A percentile compares a stretch with the other conserved stretches of the same genome.
These are phyloP conservation scores for Cladosporium sp. DNA, from an alignment of 2,329 filamentous ascomycete genomes.

Conservation along the genomic window DNA sequence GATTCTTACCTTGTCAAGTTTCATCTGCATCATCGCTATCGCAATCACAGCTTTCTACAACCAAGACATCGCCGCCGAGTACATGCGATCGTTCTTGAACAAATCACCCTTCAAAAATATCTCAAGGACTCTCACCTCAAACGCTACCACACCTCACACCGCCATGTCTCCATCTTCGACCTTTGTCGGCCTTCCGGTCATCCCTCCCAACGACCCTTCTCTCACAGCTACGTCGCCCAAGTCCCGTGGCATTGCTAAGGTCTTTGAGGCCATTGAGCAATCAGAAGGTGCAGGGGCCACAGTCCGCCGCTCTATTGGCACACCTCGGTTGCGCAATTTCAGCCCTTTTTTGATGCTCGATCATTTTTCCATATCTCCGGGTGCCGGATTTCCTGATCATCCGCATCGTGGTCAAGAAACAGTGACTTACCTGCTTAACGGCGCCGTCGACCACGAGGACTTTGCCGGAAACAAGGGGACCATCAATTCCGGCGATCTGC, in stretches of 20 bases:
- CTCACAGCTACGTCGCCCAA: conserved; percentile 55
- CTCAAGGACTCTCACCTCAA: conserved; percentile 22
- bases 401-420: conserved; percentile 76
- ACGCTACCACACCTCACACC: conserved; percentile 27
- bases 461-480: conserved; percentile 82
- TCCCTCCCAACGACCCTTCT: conserved; percentile 37
- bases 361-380: conserved; percentile 74
- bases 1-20: conserved; percentile 31
- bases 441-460: conserved; percentile 85
- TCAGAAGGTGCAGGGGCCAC: conserved; percentile 81
- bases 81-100: conserved; percentile 36
- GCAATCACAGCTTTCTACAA: conserved; percentile 22
- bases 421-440: conserved; percentile 83
- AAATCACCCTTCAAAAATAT: conserved; percentile 22
- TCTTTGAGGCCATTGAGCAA: conserved; percentile 79
- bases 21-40: conserved; percentile 38
- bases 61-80: conserved; percentile 24
- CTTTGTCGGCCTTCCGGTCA: conserved; percentile 46
- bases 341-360: conserved; percentile 95
- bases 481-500: conserved; percentile 79
- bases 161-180: conserved; percentile 26
- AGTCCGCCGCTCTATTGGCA: conserved; percentile 83
- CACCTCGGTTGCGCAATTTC: conserved; percentile 74
- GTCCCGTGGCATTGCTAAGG: conserved; percentile 71
- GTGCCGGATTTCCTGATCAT: conserved; percentile 87